Evolutionary conservation across 805 yeast species (phyloP).

Genomic region (Myxozyma monticola): DNA sequence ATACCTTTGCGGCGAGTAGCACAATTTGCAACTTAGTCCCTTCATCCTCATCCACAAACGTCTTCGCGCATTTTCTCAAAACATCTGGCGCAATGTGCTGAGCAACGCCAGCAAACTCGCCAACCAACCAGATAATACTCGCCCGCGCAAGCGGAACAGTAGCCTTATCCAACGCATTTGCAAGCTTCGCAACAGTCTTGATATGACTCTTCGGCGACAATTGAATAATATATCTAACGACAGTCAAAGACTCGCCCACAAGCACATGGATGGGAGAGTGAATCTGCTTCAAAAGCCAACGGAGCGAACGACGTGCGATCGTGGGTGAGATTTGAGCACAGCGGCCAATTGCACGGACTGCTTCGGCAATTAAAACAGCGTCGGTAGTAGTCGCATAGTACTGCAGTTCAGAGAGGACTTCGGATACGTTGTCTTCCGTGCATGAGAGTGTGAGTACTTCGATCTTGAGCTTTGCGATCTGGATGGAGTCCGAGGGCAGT

Average conservation of each 20-base stretch:
- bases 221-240: constrained; percentile 71
- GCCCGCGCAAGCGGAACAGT: constrained; percentile 59
- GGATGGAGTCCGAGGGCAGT: constrained; percentile 52
- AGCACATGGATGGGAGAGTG: constrained; percentile 40
- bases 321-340: constrained; percentile 53
- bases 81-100: constrained; percentile 71
- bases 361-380: constrained; percentile 43
- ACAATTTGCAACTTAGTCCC: constrained; percentile 70
- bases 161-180: constrained; percentile 35
- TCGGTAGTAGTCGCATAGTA: constrained; percentile 47
- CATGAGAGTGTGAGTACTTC: constrained; percentile 61
- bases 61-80: constrained; percentile 55
- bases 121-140: constrained; percentile 85
- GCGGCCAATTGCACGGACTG: constrained; percentile 62
- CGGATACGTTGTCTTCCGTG: constrained; percentile 51
- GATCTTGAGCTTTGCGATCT: constrained; percentile 55
- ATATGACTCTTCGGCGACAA: constrained; percentile 55
- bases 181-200: constrained; percentile 52
- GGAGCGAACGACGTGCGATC: constrained; percentile 57
- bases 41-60: constrained; percentile 55
- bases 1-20: constrained; percentile 70
- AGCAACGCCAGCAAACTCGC: constrained; percentile 62
- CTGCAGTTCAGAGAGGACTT: constrained; percentile 62
- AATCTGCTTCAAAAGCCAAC: constrained; percentile 62
- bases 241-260: constrained; percentile 67